Evolutionary conservation across 2,329 filamentous ascomycete species (phyloP).

Genomic region (Pseudogymnoascus destructans): DNA sequence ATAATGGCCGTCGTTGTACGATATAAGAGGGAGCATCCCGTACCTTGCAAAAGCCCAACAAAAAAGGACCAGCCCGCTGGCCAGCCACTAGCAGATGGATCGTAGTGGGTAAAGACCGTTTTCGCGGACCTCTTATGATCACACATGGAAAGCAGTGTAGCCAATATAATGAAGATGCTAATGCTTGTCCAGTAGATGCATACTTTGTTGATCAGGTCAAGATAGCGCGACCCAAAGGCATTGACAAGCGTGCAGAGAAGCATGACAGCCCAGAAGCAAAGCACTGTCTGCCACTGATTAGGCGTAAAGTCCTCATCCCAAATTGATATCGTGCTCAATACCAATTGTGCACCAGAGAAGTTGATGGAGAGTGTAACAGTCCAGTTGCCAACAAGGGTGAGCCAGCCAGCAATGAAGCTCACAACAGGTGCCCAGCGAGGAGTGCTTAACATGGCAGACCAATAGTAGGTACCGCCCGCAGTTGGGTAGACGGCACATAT

Average conservation of each 20-base stretch:
- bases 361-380: conserved; percentile 52
- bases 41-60: conserved; percentile 53
- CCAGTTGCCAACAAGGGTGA: conserved; percentile 63
- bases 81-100: conserved; percentile 53
- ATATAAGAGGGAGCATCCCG: conserved; percentile 21
- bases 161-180: conserved; percentile 55
- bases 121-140: conserved; percentile 42
- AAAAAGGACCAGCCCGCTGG: conserved; percentile 60
- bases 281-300: conserved; percentile 55
- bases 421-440: conserved; percentile 53
- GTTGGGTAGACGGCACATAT: conserved; percentile 58
- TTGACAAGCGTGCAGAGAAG: conserved; percentile 50
- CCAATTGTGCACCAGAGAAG: conserved; percentile 57
- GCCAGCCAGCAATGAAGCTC: conserved; percentile 58
- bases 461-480: conserved; percentile 58
- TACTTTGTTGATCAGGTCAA: conserved; percentile 58
- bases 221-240: conserved; percentile 43
- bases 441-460: conserved; percentile 55
- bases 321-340: conserved; percentile 53
- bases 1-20: not conserved
- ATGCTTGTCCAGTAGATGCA: conserved; percentile 61
- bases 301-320: conserved; percentile 57
- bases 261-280: conserved; percentile 62
- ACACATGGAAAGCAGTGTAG: conserved; percentile 43
- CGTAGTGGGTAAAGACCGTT: conserved; percentile 57